Evolutionary conservation across 768 basidiomycete genomes (phyloP).

Genomic region (Lactarius quietus): DNA sequence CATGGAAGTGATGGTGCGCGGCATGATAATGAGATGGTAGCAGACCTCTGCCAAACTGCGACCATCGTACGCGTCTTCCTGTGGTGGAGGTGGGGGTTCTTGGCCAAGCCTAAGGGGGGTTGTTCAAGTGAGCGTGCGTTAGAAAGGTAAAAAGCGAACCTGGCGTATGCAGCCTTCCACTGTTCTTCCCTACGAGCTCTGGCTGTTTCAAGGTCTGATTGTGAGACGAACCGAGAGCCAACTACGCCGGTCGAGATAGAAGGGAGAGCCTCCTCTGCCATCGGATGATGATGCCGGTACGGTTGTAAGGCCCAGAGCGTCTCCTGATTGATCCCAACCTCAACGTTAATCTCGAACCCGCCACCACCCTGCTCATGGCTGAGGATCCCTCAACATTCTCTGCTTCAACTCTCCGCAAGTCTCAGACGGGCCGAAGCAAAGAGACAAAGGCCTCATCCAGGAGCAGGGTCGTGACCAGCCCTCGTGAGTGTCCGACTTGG

Average conservation of each 20-base stretch:
- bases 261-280: conserved; percentile 45
- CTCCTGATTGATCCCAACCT: neutral
- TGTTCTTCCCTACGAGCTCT: conserved; percentile 72
- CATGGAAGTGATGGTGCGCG: neutral
- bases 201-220: conserved; percentile 71
- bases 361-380: conserved; percentile 4
- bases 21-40: conserved; percentile 19
- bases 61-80: conserved; percentile 77
- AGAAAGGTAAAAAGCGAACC: conserved; percentile 38
- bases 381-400: conserved; percentile 2
- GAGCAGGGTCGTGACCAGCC: conserved; percentile 17
- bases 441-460: conserved; percentile 1
- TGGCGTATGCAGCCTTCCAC: conserved; percentile 88
- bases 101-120: conserved; percentile 61
- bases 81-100: conserved; percentile 73
- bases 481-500: conserved; percentile 11
- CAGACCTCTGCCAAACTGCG: conserved; percentile 86
- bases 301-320: neutral
- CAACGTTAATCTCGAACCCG: neutral
- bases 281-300: conserved; percentile 9
- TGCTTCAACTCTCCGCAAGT: neutral
- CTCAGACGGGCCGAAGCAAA: neutral
- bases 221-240: conserved; percentile 81
- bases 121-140: conserved; percentile 11
- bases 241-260: conserved; percentile 69